A percentile compares a stretch with the other conserved stretches of the same genome.
phyloP scores from a whole-genome alignment of 148 eudicot species.

The Cornus controversa region DNA sequence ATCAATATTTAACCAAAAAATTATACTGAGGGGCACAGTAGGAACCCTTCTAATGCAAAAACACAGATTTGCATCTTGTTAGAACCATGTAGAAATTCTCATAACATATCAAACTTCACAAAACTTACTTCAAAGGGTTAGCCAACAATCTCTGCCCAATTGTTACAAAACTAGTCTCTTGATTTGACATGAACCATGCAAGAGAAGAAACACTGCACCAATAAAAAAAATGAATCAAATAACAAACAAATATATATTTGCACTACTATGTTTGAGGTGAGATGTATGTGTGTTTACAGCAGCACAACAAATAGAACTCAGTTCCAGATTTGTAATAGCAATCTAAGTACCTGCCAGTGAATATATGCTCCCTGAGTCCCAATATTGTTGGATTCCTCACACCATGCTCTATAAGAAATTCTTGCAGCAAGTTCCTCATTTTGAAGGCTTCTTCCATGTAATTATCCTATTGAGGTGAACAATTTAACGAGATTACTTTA shows the following conservation, averaged over 20 bases:
- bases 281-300: not conserved
- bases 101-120: not conserved
- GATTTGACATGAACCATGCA: conserved; percentile 74
- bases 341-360: conserved; percentile 57
- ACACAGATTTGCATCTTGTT: not conserved
- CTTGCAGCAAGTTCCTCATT: conserved; percentile 72
- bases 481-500: conserved; percentile 5
- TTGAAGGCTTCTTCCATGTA: conserved; percentile 83
- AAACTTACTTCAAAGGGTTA: conserved; percentile 61
- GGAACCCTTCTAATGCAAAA: not conserved
- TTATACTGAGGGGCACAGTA: not conserved
- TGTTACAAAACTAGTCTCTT: conserved; percentile 72
- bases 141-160: conserved; percentile 73
- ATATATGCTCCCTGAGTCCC: conserved; percentile 73
- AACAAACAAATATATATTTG: not conserved
- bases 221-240: conserved; percentile 1
- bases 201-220: conserved; percentile 67
- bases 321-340: conserved; percentile 2
- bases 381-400: conserved; percentile 63
- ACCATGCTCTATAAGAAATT: conserved; percentile 53
- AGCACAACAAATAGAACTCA: conserved; percentile 1
- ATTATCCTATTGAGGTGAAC: conserved; percentile 43
- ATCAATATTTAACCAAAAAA: not conserved
- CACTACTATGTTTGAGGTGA: not conserved
- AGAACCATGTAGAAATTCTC: not conserved